phyloP scores from a whole-genome alignment of 768 basidiomycete genomes.

The Serendipita indica region DNA sequence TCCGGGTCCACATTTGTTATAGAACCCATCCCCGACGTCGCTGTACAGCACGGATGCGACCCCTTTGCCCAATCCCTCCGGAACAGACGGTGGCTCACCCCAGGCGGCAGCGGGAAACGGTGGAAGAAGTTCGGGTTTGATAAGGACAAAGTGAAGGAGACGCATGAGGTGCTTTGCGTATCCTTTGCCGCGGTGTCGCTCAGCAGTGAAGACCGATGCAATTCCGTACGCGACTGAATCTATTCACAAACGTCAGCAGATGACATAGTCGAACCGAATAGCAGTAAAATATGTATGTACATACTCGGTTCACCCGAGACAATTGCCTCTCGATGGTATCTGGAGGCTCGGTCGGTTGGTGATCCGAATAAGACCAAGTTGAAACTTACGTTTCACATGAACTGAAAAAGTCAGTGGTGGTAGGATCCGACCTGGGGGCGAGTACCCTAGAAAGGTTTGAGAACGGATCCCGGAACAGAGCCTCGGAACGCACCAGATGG shows the following conservation, averaged over 20 bases:
- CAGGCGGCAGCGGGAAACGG: conserved; percentile 26
- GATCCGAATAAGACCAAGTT: neutral
- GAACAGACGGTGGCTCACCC: conserved; percentile 30
- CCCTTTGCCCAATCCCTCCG: conserved; percentile 26
- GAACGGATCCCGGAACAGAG: too few species aligned
- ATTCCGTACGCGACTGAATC: conserved; percentile 34
- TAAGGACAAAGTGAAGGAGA: conserved; percentile 42
- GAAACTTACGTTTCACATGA: conserved; percentile 45
- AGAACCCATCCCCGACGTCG: conserved; percentile 36
- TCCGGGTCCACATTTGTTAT: conserved; percentile 25
- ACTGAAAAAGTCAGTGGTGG: conserved; percentile 39
- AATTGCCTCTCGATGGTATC: conserved; percentile 26
- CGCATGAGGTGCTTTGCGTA: conserved; percentile 52
- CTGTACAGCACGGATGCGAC: conserved; percentile 38
- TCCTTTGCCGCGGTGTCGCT: conserved; percentile 34
- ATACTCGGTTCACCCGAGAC: too few species aligned
- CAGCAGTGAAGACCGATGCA: conserved; percentile 43
- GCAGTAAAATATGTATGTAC: too few species aligned
- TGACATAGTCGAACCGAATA: too few species aligned
- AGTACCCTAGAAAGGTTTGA: conserved; percentile 38
- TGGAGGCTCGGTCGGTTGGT: neutral
- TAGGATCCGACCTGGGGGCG: conserved; percentile 35
- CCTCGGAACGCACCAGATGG: conserved; percentile 35
- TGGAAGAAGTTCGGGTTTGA: conserved; percentile 20
- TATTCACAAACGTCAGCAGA: too few species aligned